Evolutionary conservation across 352 stramenopile genomes (phyloP), one percentile per base, ranked within the genome.

Genomic region (Thraustochytrium striatum): DNA sequence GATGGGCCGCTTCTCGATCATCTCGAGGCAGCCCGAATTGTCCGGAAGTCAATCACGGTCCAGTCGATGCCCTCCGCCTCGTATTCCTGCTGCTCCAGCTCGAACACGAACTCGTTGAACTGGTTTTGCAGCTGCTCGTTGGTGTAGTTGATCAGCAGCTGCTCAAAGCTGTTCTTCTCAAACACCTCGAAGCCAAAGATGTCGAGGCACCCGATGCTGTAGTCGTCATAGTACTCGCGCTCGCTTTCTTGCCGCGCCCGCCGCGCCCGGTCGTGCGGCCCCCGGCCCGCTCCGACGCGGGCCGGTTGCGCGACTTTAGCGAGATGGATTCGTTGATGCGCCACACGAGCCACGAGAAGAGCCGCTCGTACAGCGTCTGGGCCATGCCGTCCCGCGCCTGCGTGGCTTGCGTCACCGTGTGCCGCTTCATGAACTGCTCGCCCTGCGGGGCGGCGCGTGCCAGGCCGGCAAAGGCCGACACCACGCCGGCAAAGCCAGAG

Each of bases 291-390:
- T 53, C 5, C 28, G 13, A 28, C 28, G 39, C 25, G 19, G 13
- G 69, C 25, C 53, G 44, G 52, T 8, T 81, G 38, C 50, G 16
- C 57, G 30, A 19, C 33, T 68, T 85, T 8, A 53, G 28, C 44
- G 21, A 61, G 7, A 86, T 70, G 2, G 44, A 19, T 36, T 80
- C 65, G 84, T 96, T 96, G 30, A 96, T 90, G 41, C 85, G 87
- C 69, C 95, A 86, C 57, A 99, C 94, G 82, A 99, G 93, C 94
- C 94, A 98, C 81, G 98, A 87, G 78, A 99, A 99, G 81, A 98
- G 89, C 84, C 94, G 96, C 0, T 92, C 96, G 85, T 99, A 98
- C 30, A 97, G 88, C 38, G 94, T 87, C 87, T 98, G 98, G n/a
- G 94, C 93, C 41, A 99, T 86, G 3, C 93, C 92, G 83, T 98